Conservation (phyloP, 306 rosid species). For the Prunus padus region DNA sequence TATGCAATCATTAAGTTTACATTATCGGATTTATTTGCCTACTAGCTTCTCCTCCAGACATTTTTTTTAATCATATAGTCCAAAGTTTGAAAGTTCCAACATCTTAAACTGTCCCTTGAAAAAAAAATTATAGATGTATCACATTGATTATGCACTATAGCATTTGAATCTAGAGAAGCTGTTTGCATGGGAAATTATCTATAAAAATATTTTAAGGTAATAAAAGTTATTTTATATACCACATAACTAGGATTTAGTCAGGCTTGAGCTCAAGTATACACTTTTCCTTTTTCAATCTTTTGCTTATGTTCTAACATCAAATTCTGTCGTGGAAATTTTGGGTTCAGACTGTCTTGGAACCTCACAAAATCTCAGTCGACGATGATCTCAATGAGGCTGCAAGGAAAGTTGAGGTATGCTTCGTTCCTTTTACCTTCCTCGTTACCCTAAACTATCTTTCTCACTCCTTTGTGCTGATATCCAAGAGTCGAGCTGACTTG, state of each 20-base stretch:
- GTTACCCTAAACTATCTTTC: background rate
- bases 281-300: background rate
- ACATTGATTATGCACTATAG: background rate
- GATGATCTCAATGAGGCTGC: conserved; percentile 82
- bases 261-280: background rate
- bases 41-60: background rate
- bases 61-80: background rate
- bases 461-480: background rate
- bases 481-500: conserved; percentile 14
- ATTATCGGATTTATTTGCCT: background rate
- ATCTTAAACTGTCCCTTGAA: too few relatives aligned
- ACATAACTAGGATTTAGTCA: background rate
- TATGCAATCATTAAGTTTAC: background rate
- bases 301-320: conserved; percentile 1
- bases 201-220: too few relatives aligned
- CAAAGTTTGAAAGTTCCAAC: background rate
- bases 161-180: background rate
- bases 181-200: background rate
- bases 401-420: conserved; percentile 68
- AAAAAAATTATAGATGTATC: background rate
- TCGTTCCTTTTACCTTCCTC: background rate
- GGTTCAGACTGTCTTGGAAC: conserved; percentile 65
- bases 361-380: conserved; percentile 70
- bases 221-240: too few relatives aligned
- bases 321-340: conserved; percentile 15